Base-by-base conservation (phyloP, 2,329 filamentous ascomycete genomes). In the Pleomassaria siparia region DNA sequence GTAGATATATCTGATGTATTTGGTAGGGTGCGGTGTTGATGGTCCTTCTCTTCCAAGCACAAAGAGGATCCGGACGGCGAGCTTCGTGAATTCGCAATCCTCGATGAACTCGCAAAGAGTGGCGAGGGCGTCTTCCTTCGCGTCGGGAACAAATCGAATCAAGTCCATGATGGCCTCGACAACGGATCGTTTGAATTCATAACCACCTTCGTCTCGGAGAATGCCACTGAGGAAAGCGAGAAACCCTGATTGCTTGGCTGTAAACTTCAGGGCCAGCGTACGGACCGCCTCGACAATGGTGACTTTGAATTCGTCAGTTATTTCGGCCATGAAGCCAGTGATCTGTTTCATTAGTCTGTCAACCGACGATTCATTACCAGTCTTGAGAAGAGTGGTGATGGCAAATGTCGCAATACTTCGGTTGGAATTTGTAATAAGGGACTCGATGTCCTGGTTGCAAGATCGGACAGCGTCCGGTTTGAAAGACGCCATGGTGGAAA, bases 91-190 rank as follows among this genome's bases (percentile, higher is more conserved):
- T 70, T 99, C 94, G 76, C 94, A 99, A 71, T 99, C 94, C 74
- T 99, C 94, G 56, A 99, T 99, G 69, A 99, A 99, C 70, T 99
- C 94, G 76, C 94, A 97, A 18, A 99, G 83, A 66, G 97, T 94
- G 12, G 92, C 89, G 40, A 99, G 83, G 15, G 94, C 92, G 57
- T 87, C 84, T 70, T 87, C 84, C 65, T 84, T 85, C 63, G 82
- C 85, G 50, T 96, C 94, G 1, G 94, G 94, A 2, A 99, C 92
- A 64, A 99, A 99, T 72, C 97, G 96, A 78, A 99, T 97, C 46
- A 99, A 78, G 64, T 99, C 94, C 67, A 99, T 97, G 86, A 99
- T 97, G 80, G 91, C 96, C 78, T 99, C 94, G 16, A 99, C 92
- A 10, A 99, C 92, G 43, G 90, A 88, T 47, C 90, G 87, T 83